These are phyloP conservation scores for Pyricularia pennisetigena DNA, from an alignment of 2,329 filamentous ascomycete genomes.

Conservation along the genomic window DNA sequence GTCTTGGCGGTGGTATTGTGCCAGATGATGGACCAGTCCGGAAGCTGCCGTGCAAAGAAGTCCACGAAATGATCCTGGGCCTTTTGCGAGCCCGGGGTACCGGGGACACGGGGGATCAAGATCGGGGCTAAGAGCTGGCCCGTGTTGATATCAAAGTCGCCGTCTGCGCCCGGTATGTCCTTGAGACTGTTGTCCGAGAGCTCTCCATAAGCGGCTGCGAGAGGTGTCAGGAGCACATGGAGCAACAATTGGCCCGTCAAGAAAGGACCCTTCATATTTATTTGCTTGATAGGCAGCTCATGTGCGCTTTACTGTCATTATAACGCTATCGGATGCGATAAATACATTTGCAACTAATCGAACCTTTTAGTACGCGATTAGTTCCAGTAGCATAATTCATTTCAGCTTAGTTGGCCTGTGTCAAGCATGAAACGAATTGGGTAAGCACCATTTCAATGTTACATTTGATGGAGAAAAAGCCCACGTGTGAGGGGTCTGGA, in stretches of 20 bases:
- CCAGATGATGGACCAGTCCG: constrained; percentile 69
- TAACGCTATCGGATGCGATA: background rate
- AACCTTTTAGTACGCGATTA: background rate
- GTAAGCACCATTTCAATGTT: background rate
- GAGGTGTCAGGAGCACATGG: background rate
- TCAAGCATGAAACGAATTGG: background rate
- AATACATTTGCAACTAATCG: background rate
- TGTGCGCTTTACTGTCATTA: background rate
- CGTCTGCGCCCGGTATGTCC: constrained; percentile 59
- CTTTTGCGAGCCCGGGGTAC: constrained; percentile 62
- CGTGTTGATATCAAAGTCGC: constrained; percentile 68
- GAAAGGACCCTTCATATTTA: background rate
- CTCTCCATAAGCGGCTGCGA: background rate
- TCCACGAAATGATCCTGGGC: constrained; percentile 74
- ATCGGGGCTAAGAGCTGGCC: constrained; percentile 78
- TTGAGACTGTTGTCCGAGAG: constrained; percentile 69
- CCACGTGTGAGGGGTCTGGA: too few species aligned
- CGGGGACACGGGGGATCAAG: constrained; percentile 78
- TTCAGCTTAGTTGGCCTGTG: background rate
- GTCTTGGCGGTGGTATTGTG: constrained; percentile 88
- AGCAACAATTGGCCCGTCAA: background rate
- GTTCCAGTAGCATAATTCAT: background rate
- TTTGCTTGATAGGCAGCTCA: background rate
- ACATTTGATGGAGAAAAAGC: background rate
- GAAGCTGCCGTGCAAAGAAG: constrained; percentile 69